Percentiles rank a stretch among this genome's conserved stretches.
Conservation (phyloP, 164 flowering plant genomes). For the Cinnamomum chago region DNA sequence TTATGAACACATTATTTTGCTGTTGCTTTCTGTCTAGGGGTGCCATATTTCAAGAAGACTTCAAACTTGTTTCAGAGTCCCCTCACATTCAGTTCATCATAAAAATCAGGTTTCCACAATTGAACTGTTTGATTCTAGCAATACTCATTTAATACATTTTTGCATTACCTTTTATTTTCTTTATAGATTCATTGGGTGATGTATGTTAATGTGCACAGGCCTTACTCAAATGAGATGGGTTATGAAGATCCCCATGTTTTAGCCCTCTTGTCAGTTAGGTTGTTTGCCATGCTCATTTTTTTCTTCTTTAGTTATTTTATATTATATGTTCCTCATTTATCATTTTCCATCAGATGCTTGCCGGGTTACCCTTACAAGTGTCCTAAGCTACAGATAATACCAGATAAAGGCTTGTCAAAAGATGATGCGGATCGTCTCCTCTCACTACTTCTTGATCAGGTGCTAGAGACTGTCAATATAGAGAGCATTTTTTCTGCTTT, state of each 20-base stretch:
- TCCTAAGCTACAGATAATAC: conserved; percentile 72
- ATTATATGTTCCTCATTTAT: background rate
- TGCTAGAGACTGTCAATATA: conserved; percentile 11
- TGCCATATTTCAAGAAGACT: conserved; percentile 93
- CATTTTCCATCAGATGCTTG: conserved; percentile 44
- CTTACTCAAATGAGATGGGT: conserved; percentile 74
- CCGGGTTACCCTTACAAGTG: conserved; percentile 95
- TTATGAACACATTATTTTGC: background rate
- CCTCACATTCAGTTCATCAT: conserved; percentile 50
- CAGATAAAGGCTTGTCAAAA: conserved; percentile 69
- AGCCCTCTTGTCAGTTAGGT: conserved; percentile 77
- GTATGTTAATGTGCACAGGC: conserved; percentile 44
- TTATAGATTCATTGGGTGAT: background rate
- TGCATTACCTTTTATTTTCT: too few species aligned
- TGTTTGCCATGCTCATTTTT: conserved; percentile 3
- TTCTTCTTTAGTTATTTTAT: background rate
- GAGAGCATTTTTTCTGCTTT: conserved; percentile 3
- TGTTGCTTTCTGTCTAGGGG: conserved; percentile 32
- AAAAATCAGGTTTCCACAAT: conserved; percentile 55
- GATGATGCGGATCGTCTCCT: conserved; percentile 61
- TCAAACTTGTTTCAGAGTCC: conserved; percentile 61
- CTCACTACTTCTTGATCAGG: conserved; percentile 83
- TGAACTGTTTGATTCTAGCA: background rate
- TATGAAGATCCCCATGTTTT: conserved; percentile 64
- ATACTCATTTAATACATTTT: background rate